Base-by-base conservation (phyloP, 768 basidiomycete species). In the Serendipita sp. region DNA sequence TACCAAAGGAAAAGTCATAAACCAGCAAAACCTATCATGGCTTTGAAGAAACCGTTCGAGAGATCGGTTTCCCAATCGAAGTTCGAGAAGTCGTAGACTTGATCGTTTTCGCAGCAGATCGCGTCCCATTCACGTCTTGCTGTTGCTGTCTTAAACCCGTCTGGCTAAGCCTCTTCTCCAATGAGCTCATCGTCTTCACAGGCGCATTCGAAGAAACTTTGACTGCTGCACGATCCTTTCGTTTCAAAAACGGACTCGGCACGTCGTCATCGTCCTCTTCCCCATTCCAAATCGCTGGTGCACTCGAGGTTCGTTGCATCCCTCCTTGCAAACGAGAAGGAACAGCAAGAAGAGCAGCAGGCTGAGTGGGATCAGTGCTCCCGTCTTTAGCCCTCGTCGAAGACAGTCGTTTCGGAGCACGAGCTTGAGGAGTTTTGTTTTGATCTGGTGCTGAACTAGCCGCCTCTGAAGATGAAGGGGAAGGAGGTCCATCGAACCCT, bases 241-340 rank as follows among this genome's bases (percentile, higher is more conserved):
- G 77, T 70, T 85, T 86, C 46, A 91, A 71, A 73, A 91, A 91
- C 3, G 89, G 90, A 70, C 87, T 88, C 0, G 89, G 90, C 0
- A 91, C 77, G 71, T 90, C 91, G 72, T 89, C 88, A 70, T 89
- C 89, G 70, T 91, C 88, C 0, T 77, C 76, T 74, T 2, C 82
- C 76, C 2, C 79, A 55, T 53, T 52, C 71, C 18, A 67, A 11
- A 27, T 63, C 44, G 13, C 60, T 23, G 16, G 65, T 64, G 40
- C 64, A 53, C 67, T 64, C 43, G 37, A 13, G 23, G 34, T 62
- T 29, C 3, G 40, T 44, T 18, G 66, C 36, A 37, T 36, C n/a
- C 27, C 50, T 52, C 8, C 64, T 18, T 23, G 40, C 18, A 2
- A 52, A 62, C 31, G 48, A 34, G 11, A 44, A n/a, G 34, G 36